Percentiles rank a stretch among this genome's conserved stretches.
phyloP scores from a whole-genome alignment of 306 rosid genomes.

The peach (Prunus persica) region Prunus_persica_NCBIv2 NC_034009.1:37944501-37945000 shows the following conservation, averaged over 20 bases:
- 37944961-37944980: no score
- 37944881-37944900: no score
- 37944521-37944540: not conserved
- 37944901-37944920: not conserved
- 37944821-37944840: not conserved
- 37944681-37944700: not conserved
- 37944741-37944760: not conserved
- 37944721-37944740: conserved; percentile 2
- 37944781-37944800: not conserved
- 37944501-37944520: not conserved
- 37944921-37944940: not conserved
- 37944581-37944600: conserved; percentile 4
- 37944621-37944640: conserved; percentile 10
- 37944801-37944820: not conserved
- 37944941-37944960: not conserved
- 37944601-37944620: not conserved
- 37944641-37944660: not conserved
- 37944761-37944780: not conserved
- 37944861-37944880: no score
- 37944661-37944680: no score
- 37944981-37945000: not conserved
- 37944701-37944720: not conserved
- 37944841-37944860: not conserved
- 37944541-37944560: not conserved
- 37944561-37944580: conserved; percentile 5